Evolutionary conservation across 2,329 filamentous ascomycete genomes (phyloP), one percentile per base, ranked within the genome.

Genomic region (Pseudonectria buxi): DNA sequence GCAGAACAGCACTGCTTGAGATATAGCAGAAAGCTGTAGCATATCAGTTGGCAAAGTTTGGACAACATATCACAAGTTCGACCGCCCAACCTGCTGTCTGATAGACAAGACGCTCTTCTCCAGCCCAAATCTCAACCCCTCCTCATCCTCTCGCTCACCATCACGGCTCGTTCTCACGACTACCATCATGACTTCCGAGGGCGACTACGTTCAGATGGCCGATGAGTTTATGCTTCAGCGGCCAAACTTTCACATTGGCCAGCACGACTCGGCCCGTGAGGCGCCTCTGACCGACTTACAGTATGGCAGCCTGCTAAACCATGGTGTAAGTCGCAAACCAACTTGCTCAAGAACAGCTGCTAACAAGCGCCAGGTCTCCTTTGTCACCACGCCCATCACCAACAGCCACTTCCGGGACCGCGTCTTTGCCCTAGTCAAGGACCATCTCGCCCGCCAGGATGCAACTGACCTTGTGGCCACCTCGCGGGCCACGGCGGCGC

Each of bases 321-420:
- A 74, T 44, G 80, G 80, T 63, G 81, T 84, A 72, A 67, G 78
- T 67, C 44, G 36, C 33, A 37, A 35, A 33, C 35, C 30, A 40
- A 33, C 32, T 26, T 30, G 15, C n/a, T n/a, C n/a, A n/a, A n/a
- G n/a, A n/a, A n/a, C 14, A 28, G 30, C 24, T 26, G 28, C 30
- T 33, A 24, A 35, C 32, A 31, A 31, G 26, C 35, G 33, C 43
- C 36, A 89, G 83, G 86, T 90, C 66, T 77, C 81, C 55, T 86
- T 88, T 67, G 72, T 85, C 45, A 89, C 85, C 4, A 80, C 78
- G 13, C 82, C 84, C 33, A 81, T 94, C 55, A 90, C 85, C 26
- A 92, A 83, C 51, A 59, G 68, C 14, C 71, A 79, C 52, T 92
- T 90, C 59, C 80, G 79, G 44, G 67, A 76, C 18, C 74, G 83